Evolutionary conservation across 2,329 filamentous ascomycete species (phyloP), one percentile per base, ranked within the genome.

Genomic region (Arthrobotrys musiformis): DNA sequence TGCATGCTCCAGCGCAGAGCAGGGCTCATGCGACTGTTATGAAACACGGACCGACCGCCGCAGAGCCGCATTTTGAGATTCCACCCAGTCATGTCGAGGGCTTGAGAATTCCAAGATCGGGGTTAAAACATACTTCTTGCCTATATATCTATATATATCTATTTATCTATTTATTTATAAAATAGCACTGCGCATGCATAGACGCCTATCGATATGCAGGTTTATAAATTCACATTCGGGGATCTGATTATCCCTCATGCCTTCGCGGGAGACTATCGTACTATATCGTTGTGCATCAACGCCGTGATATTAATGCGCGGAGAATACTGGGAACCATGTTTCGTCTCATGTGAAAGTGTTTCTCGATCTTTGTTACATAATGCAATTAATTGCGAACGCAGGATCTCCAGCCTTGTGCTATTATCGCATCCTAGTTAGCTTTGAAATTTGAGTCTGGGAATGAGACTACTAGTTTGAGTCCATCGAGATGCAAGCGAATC

Each of bases 31-130:
- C 17, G n/a, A 42, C 9, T 0, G 19, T 35, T 33, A 26, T 62
- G 70, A 75, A 68, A 75, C 70, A 63, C 70, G 46, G 70, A 64
- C 70, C 33, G 56, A 30, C 60, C 8, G 24, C 56, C 54, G 56
- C 70, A 62, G 70, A 74, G 62, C 70, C 70, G 62, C 63, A 63
- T 40, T 42, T 35, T n/a, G 30, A 11, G 30, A 35, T 5, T 5
- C 30, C 30, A 5, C 5, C 44, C 44, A 48, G 44, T 26, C 44
- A 48, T 24, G 40, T 42, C 13, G 6, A 5, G 3, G 11, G 8
- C 35, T 15, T 3, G 15, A 2, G 13, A 11, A 40, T 40, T n/a
- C 8, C 35, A 40, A 40, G 35, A 15, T 15, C n/a, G 4, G n/a
- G 4, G 13, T 40, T 40, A 40, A 40, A 40, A 40, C 35, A 40